Evolutionary conservation across 345 rosid species (phyloP).

Genomic region (Linum usitatissimum): DNA sequence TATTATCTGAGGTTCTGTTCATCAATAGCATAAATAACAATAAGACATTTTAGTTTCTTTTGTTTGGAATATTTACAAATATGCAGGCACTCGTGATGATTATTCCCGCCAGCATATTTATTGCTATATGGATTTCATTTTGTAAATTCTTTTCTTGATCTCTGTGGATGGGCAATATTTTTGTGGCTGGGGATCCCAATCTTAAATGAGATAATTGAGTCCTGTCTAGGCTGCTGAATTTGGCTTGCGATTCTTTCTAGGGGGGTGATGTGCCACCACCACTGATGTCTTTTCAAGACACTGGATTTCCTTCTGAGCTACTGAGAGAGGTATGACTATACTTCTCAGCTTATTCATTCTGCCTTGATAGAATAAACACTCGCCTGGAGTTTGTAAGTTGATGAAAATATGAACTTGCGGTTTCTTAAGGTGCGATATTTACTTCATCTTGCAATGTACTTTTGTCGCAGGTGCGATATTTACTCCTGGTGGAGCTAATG

Average conservation of each 20-base stretch:
- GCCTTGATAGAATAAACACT: slow-evolving; percentile 7
- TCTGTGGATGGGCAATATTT: too few relatives aligned
- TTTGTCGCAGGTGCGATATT: slow-evolving; percentile 99
- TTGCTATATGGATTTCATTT: too few relatives aligned
- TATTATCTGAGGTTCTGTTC: background rate
- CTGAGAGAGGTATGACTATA: slow-evolving; percentile 68
- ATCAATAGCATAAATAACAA: too few relatives aligned
- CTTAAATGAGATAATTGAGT: too few relatives aligned
- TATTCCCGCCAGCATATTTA: too few relatives aligned
- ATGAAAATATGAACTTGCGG: slow-evolving; percentile 11
- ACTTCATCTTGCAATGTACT: slow-evolving; percentile 46
- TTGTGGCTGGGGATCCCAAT: too few relatives aligned
- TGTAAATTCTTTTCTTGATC: too few relatives aligned
- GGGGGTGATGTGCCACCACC: slow-evolving; percentile 79
- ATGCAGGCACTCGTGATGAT: too few relatives aligned
- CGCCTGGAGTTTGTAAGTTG: slow-evolving; percentile 20
- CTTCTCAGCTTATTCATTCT: slow-evolving; percentile 2
- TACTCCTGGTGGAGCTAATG: slow-evolving; percentile 96
- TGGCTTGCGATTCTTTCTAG: slow-evolving; percentile 26
- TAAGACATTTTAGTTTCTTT: too few relatives aligned
- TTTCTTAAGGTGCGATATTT: slow-evolving; percentile 30
- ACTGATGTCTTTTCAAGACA: slow-evolving; percentile 57
- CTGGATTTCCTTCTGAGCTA: slow-evolving; percentile 85
- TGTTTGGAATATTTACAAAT: too few relatives aligned
- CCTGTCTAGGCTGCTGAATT: background rate